A percentile compares a stretch with the other conserved stretches of the same genome.
Conservation (phyloP, 192 early-diverging fungal species). For the Coemansia sp. region DNA sequence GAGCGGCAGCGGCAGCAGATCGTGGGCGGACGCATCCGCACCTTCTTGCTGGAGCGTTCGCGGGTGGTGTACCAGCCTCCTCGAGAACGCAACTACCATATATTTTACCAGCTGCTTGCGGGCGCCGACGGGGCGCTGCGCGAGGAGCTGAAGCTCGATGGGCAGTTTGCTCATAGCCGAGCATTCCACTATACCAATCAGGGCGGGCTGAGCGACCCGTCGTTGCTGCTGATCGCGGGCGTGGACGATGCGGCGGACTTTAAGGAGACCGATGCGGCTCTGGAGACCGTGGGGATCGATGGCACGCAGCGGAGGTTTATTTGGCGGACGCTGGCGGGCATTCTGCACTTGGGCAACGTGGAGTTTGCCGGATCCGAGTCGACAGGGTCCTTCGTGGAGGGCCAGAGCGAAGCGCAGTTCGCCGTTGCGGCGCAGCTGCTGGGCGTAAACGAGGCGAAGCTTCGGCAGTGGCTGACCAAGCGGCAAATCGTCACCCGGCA, state of each 20-base stretch:
- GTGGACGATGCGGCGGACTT: conserved; percentile 64
- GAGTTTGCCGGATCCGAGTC: conserved; percentile 58
- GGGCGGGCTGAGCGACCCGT: conserved; percentile 49
- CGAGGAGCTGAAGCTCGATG: conserved; percentile 64
- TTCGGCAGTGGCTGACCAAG: conserved; percentile 82
- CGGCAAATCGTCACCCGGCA: conserved; percentile 79
- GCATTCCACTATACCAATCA: conserved; percentile 51
- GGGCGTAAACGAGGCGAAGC: conserved; percentile 67
- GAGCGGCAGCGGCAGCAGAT: conserved; percentile 74
- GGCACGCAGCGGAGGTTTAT: conserved; percentile 73
- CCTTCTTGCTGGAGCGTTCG: conserved; percentile 84
- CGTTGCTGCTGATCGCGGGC: conserved; percentile 28
- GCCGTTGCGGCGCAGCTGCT: conserved; percentile 76
- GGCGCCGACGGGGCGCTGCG: conserved; percentile 72
- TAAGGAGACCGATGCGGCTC: conserved; percentile 65
- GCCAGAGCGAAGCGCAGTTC: conserved; percentile 66
- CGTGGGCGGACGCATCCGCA: conserved; percentile 80
- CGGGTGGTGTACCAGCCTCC: conserved; percentile 66
- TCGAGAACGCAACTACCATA: conserved; percentile 89
- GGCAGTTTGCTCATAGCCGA: conserved; percentile 62
- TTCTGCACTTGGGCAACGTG: conserved; percentile 89
- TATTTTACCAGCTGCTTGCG: conserved; percentile 93
- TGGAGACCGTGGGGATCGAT: conserved; percentile 84
- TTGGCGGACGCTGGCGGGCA: conserved; percentile 81
- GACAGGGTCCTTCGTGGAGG: conserved; percentile 63